Evolutionary conservation across 2,329 filamentous ascomycete genomes (phyloP), one percentile per base, ranked within the genome.

Genomic region (Orbilia blumenaviensis): DNA sequence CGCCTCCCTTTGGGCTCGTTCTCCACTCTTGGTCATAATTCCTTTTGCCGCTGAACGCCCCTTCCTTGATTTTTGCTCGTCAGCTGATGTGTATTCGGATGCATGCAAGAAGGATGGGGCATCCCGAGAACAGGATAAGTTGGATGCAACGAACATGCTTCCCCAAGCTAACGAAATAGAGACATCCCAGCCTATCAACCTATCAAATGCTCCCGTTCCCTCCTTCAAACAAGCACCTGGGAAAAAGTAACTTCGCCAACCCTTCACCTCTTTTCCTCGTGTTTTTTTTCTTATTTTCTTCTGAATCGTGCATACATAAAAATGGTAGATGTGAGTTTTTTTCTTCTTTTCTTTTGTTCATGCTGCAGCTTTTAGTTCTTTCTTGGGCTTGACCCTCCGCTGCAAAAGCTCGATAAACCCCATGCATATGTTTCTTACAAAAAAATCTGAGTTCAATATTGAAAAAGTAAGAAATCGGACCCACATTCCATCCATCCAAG

Each of bases 81-180:
- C 72, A 76, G 72, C 72, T 76, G 72, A 76, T 76, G 66, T 69
- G 50, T 68, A 76, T 76, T 76, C 72, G 72, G 72, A 76, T 69
- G 72, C 64, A 76, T 76, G 72, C 64, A 76, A 76, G 72, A 75
- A 67, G 68, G 69, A 76, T 76, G 72, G 71, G 71, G 71, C 72
- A 76, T 72, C 67, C 67, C 67, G 67, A 72, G 67, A 72, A 72
- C 67, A 72, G 67, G 67, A 72, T 72, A 60, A 66, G 67, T 72
- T 72, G 67, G 67, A 72, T 63, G 66, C 66, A 75, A 66, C 56
- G 71, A 75, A 67, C 71, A 75, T 75, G 71, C 66, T 62, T 71
- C 66, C 48, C 42, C 48, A 56, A 60, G 64, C 72, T 76, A 76
- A 76, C 72, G 72, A 62, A 63, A 71, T 71, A 54, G 56, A 71